Evolutionary conservation across 176 grass and related monocot genomes (phyloP), one percentile per base, ranked within the genome.

Genomic region (Bromus sterilis): DNA sequence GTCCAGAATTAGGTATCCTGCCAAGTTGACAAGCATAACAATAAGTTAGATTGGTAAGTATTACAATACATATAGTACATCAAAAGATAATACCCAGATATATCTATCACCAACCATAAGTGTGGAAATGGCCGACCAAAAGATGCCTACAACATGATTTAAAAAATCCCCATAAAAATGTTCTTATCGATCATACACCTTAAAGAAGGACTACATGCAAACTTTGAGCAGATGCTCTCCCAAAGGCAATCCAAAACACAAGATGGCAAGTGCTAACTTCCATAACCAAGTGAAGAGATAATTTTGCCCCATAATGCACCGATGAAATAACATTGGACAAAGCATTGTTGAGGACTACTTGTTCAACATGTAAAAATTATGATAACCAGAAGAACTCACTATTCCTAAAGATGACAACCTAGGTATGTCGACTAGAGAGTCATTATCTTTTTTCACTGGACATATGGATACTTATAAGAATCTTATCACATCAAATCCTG

Each of bases 1-100:
- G 84, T 89, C 88, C 75, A 81, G 43, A 93, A 68, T 60, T 34
- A 94, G 66, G 82, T 91, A 89, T 77, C 88, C 95, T 98, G 93
- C 41, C 41, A 85, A 80, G 56, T 49, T 32, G 28, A 81, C 70
- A 78, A 63, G 78, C 77, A 53, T 70, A 39, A 60, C 33, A 65
- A 34, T 53, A 85, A 67, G 59, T 73, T 76, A 86, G 5, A 26
- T 25, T 58, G 61, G 42, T 64, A 91, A 58, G 49, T 41, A 75
- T 51, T 51, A 51, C 26, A 75, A 57, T 75, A 62, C 26, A 74
- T 39, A 87, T 44, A 75, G 40, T 75, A 4, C 81, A 61, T 21
- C n/a, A n/a, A n/a, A 73, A 16, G 23, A 76, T 21, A 64, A 72
- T 65, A 3, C 31, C 23, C 18, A 78, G 46, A 35, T 71, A 40